Conservation (phyloP, 768 basidiomycete species). For the Boletus rubroflammeus region DNA sequence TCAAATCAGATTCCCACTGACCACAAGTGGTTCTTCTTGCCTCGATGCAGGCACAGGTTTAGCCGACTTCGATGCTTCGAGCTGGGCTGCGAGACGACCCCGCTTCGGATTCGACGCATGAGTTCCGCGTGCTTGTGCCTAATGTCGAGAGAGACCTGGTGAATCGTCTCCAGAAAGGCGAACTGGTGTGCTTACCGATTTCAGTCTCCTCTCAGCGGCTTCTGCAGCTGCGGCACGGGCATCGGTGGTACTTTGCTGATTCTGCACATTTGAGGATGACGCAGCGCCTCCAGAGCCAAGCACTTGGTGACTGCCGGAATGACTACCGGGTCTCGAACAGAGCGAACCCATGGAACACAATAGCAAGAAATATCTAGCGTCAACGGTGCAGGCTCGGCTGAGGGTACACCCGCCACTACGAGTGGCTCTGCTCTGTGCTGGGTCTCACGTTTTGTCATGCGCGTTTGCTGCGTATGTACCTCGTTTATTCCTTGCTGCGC, state of each 20-base stretch:
- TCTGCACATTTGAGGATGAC: slow-evolving; percentile 20
- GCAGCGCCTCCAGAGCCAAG: slow-evolving; percentile 39
- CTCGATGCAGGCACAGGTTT: slow-evolving; percentile 37
- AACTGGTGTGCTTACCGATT: slow-evolving; percentile 43
- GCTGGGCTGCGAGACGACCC: slow-evolving; percentile 42
- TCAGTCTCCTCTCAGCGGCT: slow-evolving; percentile 58
- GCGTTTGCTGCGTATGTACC: slow-evolving; percentile 10
- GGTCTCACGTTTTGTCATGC: slow-evolving; percentile 17
- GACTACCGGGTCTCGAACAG: slow-evolving; percentile 47
- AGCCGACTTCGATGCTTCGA: slow-evolving; percentile 38
- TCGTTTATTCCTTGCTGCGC: slow-evolving; percentile 19
- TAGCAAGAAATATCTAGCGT: neutral
- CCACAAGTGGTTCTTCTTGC: slow-evolving; percentile 43
- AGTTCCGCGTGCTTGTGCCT: slow-evolving; percentile 44
- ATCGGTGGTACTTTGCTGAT: slow-evolving; percentile 34
- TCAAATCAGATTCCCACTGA: slow-evolving; percentile 31
- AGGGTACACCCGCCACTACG: neutral
- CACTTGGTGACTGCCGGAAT: slow-evolving; percentile 47
- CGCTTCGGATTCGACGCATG: slow-evolving; percentile 43
- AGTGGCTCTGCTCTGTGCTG: neutral
- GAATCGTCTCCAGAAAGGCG: slow-evolving; percentile 21
- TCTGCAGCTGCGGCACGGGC: slow-evolving; percentile 55
- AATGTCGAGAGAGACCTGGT: slow-evolving; percentile 13
- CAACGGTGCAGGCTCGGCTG: neutral
- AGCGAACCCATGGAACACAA: slow-evolving; percentile 48